phyloP scores from a whole-genome alignment of 192 early-diverging fungal genomes.

The Pilaira anomala region DNA sequence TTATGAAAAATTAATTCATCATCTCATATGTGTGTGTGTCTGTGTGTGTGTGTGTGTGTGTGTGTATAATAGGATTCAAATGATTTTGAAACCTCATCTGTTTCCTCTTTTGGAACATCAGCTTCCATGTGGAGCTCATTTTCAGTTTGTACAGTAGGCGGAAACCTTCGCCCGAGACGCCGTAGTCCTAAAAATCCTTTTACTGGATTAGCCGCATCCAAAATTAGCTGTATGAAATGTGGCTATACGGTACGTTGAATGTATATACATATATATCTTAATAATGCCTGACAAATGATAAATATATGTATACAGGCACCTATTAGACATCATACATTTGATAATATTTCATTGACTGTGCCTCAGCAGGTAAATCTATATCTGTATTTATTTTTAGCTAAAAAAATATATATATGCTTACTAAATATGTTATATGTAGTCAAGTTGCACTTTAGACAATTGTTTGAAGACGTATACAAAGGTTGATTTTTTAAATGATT shows the following conservation, averaged over 20 bases:
- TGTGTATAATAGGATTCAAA: constrained; percentile 7
- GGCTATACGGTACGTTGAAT: constrained; percentile 47
- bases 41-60: not conserved
- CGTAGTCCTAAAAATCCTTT: constrained; percentile 51
- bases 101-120: constrained; percentile 34
- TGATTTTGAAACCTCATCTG: constrained; percentile 35
- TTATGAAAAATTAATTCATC: not conserved
- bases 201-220: constrained; percentile 63
- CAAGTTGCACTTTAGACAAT: constrained; percentile 55
- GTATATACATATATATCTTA: not conserved
- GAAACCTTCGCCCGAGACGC: constrained; percentile 23
- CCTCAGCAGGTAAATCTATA: constrained; percentile 44
- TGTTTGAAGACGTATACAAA: constrained; percentile 62
- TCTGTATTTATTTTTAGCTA: no score
- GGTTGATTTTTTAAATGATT: constrained; percentile 64
- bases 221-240: constrained; percentile 67
- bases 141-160: constrained; percentile 37
- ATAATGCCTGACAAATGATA: no score
- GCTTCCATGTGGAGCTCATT: constrained; percentile 43
- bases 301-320: constrained; percentile 43
- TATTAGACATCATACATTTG: constrained; percentile 70
- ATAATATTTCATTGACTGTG: constrained; percentile 63
- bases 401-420: no score
- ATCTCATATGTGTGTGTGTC: not conserved
- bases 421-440: constrained; percentile 29